phyloP scores from a whole-genome alignment of 2,329 filamentous ascomycete species.

The Zopfia rhizophila region DNA sequence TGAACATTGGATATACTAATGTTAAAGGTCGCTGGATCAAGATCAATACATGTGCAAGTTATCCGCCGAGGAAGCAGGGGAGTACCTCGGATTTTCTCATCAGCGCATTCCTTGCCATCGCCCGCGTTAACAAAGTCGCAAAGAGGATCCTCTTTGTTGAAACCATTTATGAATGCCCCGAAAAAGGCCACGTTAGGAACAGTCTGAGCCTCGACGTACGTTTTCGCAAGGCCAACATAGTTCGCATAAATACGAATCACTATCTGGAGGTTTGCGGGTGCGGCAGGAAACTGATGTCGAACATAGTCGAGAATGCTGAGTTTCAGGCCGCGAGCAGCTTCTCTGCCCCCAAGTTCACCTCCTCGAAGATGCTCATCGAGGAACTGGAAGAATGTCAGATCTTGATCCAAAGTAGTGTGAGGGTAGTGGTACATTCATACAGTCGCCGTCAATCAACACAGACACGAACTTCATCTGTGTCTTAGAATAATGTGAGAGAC shows the following conservation, averaged over 20 bases:
- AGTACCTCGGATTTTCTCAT: slow-evolving; percentile 55
- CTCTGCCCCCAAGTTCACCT: slow-evolving; percentile 12
- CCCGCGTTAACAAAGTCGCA: slow-evolving; percentile 57
- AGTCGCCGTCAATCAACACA: slow-evolving; percentile 2
- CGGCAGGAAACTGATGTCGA: background rate
- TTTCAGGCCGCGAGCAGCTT: slow-evolving; percentile 11
- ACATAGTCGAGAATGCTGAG: slow-evolving; percentile 3
- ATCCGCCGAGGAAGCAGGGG: no score
- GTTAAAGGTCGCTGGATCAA: slow-evolving; percentile 32
- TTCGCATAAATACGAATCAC: slow-evolving; percentile 54
- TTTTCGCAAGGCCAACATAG: slow-evolving; percentile 46
- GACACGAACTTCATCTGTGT: background rate
- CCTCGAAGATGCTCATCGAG: background rate
- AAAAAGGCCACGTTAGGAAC: slow-evolving; percentile 36
- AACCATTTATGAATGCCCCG: slow-evolving; percentile 52
- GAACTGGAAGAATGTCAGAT: slow-evolving; percentile 7
- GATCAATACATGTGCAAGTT: slow-evolving; percentile 41
- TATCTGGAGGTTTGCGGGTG: slow-evolving; percentile 29
- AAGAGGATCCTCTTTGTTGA: slow-evolving; percentile 52
- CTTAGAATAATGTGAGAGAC: no score
- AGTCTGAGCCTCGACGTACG: slow-evolving; percentile 44
- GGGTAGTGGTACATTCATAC: background rate
- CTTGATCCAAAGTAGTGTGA: background rate
- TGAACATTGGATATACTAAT: slow-evolving; percentile 43
- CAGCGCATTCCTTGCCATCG: slow-evolving; percentile 56